These are phyloP conservation scores for Metarhizium humberi DNA, from an alignment of 2,329 filamentous ascomycete species.

Conservation along the genomic window DNA sequence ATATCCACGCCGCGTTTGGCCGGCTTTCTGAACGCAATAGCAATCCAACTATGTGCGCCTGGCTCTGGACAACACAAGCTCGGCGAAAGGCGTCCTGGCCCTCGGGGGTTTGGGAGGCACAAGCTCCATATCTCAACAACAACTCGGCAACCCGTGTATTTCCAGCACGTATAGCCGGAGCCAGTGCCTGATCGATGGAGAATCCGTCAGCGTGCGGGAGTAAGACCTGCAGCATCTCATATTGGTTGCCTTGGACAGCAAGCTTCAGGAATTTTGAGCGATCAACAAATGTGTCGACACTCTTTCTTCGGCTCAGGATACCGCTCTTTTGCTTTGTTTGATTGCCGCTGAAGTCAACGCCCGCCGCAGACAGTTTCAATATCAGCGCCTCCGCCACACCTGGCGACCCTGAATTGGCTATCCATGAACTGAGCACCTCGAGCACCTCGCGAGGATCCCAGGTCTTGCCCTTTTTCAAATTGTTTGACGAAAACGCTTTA, in stretches of 20 bases:
- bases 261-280: constrained; percentile 40
- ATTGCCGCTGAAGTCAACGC: constrained; percentile 40
- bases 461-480: constrained; percentile 35
- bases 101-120: constrained; percentile 34
- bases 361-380: constrained; percentile 35
- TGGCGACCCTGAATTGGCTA: constrained; percentile 38
- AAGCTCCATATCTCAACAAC: constrained; percentile 42
- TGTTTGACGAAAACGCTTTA: constrained; percentile 26
- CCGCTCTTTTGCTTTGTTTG: constrained; percentile 35
- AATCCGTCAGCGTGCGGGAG: constrained; percentile 42
- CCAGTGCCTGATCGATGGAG: constrained; percentile 40
- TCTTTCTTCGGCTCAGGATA: constrained; percentile 39
- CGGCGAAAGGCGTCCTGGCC: constrained; percentile 45
- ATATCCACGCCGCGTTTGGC: constrained; percentile 32
- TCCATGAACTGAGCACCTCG: constrained; percentile 38
- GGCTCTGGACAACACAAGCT: constrained; percentile 35
- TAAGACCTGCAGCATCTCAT: constrained; percentile 45
- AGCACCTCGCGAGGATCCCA: constrained; percentile 46
- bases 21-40: constrained; percentile 40
- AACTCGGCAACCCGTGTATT: constrained; percentile 35
- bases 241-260: constrained; percentile 39
- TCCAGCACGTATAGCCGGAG: constrained; percentile 35
- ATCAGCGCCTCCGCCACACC: constrained; percentile 49
- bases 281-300: constrained; percentile 37
- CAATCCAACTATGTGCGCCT: constrained; percentile 36